Conservation (phyloP, 2,329 filamentous ascomycete species). For the Phialophora tarda region DNA sequence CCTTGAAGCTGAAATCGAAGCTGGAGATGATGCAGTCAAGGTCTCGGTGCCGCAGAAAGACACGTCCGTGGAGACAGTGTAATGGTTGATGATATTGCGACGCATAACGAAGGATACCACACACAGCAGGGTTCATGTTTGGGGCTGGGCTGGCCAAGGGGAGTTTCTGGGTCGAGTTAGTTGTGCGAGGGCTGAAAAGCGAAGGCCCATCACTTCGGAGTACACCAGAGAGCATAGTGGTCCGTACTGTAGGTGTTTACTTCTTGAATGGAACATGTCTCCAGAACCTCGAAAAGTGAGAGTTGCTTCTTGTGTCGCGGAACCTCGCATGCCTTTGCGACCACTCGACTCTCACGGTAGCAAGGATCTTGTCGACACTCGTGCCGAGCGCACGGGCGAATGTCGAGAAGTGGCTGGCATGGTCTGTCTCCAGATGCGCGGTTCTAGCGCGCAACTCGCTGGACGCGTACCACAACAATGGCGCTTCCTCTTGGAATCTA, state of each 20-base stretch:
- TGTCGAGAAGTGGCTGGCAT: slow-evolving; percentile 2
- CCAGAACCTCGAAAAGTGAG: background rate
- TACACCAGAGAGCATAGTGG: background rate
- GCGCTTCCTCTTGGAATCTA: background rate
- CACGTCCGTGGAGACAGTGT: background rate
- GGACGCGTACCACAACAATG: slow-evolving; percentile 34
- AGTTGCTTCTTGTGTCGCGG: background rate
- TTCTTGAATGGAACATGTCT: background rate
- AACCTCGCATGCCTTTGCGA: background rate
- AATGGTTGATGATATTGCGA: slow-evolving; percentile 4
- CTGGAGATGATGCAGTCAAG: slow-evolving; percentile 11
- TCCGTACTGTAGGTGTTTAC: background rate
- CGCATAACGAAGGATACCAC: slow-evolving; percentile 9
- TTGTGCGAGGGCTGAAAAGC: background rate
- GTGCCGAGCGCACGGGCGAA: background rate
- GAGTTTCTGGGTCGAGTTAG: background rate
- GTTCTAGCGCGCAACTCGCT: slow-evolving; percentile 23
- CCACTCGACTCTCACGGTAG: too few relatives aligned
- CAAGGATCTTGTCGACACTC: background rate
- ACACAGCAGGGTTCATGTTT: background rate
- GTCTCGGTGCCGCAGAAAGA: slow-evolving; percentile 5
- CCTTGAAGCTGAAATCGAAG: background rate
- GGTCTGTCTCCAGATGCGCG: slow-evolving; percentile 10
- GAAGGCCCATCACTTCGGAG: background rate
- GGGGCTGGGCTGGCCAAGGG: background rate